Conservation (phyloP, 1,284 basidiomycete species). For the Ustilago vetiveriae region DNA sequence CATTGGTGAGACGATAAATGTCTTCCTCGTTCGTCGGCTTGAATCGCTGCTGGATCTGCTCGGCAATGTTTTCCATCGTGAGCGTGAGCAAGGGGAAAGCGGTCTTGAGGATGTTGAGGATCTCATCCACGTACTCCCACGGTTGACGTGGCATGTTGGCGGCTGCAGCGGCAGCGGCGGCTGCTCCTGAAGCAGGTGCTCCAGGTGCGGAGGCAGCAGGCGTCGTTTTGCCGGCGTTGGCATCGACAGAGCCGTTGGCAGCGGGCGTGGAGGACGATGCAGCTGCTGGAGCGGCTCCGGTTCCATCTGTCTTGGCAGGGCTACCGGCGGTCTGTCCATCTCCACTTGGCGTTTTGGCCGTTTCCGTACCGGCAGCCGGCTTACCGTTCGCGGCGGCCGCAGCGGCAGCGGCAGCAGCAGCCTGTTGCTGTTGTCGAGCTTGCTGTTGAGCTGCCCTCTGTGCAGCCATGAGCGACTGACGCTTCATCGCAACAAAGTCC, state of each 20-base stretch:
- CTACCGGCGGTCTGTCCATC: conserved; percentile 19
- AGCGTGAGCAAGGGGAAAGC: conserved; percentile 93
- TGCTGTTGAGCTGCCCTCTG: conserved; percentile 68
- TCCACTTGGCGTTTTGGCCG: conserved; percentile 15
- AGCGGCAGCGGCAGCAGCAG: conserved; percentile 16
- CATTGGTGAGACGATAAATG: conserved; percentile 88
- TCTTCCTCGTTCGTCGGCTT: conserved; percentile 93
- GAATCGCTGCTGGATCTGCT: conserved; percentile 91
- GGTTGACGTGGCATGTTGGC: conserved; percentile 72
- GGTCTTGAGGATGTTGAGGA: conserved; percentile 93
- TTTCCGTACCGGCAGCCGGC: conserved; percentile 7
- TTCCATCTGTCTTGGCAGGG: conserved; percentile 26
- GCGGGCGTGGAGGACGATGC: neutral
- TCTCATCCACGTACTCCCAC: conserved; percentile 92
- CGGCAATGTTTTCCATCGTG: conserved; percentile 96
- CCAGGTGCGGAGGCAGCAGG: neutral
- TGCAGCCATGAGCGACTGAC: conserved; percentile 53
- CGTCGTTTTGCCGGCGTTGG: conserved; percentile 6
- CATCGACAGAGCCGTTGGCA: conserved; percentile 11
- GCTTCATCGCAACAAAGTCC: conserved; percentile 73
- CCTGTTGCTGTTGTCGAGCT: conserved; percentile 67
- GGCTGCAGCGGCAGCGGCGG: conserved; percentile 45
- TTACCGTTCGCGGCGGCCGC: conserved; percentile 20
- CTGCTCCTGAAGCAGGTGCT: conserved; percentile 6
- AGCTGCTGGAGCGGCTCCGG: conserved; percentile 8